Base-by-base conservation (phyloP, 2,329 filamentous ascomycete genomes). In the Parafenestella ontariensis region DNA sequence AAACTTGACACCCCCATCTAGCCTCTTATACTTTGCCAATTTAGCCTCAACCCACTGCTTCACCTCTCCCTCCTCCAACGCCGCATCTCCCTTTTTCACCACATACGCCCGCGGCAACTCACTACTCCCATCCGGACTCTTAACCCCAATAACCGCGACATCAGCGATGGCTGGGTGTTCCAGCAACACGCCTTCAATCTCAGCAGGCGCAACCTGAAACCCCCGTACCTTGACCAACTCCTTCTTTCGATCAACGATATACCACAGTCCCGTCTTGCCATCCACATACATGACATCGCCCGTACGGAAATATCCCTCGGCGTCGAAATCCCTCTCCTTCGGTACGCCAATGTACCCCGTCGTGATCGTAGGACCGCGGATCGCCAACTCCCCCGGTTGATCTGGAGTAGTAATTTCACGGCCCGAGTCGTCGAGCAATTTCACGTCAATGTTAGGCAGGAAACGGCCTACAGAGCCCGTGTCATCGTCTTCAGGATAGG, bases 221-320 rank as follows among this genome's bases (percentile, higher is more conserved):
- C 72, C 64, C 40, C 68, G 67, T 44, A 66, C 70, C 45, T 71
- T 71, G 46, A 70, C 62, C 17, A 72, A 42, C 43, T 72, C 69
- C 52, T 72, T 72, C 49, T 70, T 66, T 5, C 92, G 87, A 71
- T 96, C 92, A 0, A 92, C 94, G 71, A 96, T 92, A 78, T 88
- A 96, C 44, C 43, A 52, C 20, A 52, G 28, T n/a, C 24, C 24
- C 6, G 40, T 42, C 24, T 42, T 42, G 3, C 40, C 21, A 28
- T 42, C 10, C 40, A 42, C 24, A 18, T 42, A 28, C 39, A 52
- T 70, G n/a, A 77, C 39, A 57, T 85, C 82, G 11, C 83, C 76
- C 23, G 62, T 64, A 13, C 53, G 39, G 18, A 68, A 65, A 46
- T 58, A 70, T 3, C 62, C 62, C 15, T 63, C 58, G 13, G 33